Conservation (phyloP, 805 yeast genomes). For the Phaffomyces thermotolerans region DNA sequence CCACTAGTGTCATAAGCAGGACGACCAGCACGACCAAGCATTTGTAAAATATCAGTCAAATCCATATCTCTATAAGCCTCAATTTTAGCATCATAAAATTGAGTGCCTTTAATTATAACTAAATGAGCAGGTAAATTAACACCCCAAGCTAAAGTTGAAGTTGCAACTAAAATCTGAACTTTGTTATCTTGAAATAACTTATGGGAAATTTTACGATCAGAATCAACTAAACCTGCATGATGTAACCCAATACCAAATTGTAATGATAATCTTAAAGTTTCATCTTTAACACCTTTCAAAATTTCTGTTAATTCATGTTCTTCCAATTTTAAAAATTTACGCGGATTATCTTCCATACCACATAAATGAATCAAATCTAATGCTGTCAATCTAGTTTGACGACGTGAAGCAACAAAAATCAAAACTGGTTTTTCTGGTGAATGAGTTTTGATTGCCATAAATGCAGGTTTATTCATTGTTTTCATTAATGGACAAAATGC, state of each 20-base stretch:
- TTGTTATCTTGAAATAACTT: conserved; percentile 78
- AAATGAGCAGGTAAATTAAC: conserved; percentile 97
- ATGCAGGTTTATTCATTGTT: conserved; percentile 68
- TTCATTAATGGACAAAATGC: conserved; percentile 66
- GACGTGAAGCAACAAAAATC: conserved; percentile 96
- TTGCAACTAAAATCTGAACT: conserved; percentile 83
- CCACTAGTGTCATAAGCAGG: conserved; percentile 94
- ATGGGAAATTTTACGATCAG: conserved; percentile 86
- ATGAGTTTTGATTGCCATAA: conserved; percentile 65
- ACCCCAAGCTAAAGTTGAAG: conserved; percentile 99
- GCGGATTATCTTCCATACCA: conserved; percentile 50
- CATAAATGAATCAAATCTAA: conserved; percentile 65
- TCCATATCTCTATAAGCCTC: conserved; percentile 95
- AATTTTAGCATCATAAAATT: conserved; percentile 84
- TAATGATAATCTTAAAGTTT: conserved; percentile 74
- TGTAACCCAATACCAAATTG: conserved; percentile 85
- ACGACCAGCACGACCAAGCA: conserved; percentile 98
- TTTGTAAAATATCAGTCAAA: conserved; percentile 92
- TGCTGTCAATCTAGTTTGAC: conserved; percentile 87
- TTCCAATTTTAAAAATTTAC: conserved; percentile 51
- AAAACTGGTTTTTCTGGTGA: conserved; percentile 77
- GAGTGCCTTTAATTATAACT: conserved; percentile 94
- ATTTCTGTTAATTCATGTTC: conserved; percentile 50
- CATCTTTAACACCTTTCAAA: conserved; percentile 59
- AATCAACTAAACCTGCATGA: conserved; percentile 93